Conservation (phyloP, 2,329 filamentous ascomycete genomes). For the Biscogniauxia marginata region DNA sequence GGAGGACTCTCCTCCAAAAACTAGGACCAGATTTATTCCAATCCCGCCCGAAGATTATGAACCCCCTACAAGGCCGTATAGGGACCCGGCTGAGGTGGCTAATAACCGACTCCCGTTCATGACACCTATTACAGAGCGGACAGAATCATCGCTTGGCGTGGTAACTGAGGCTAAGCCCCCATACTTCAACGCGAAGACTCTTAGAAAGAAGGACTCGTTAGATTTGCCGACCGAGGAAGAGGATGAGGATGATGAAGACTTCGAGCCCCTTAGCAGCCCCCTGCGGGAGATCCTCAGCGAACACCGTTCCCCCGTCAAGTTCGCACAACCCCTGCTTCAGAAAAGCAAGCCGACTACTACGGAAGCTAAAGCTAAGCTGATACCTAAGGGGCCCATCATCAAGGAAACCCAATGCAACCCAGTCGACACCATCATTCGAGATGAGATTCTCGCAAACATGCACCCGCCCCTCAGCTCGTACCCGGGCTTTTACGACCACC, state of each 20-base stretch:
- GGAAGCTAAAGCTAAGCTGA: constrained; percentile 37
- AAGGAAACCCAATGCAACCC: constrained; percentile 86
- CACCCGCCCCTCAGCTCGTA: constrained; percentile 74
- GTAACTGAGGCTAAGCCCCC: constrained; percentile 58
- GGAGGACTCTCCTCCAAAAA: constrained; percentile 48
- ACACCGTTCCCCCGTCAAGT: constrained; percentile 44
- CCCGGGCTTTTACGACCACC: constrained; percentile 75
- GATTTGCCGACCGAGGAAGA: constrained; percentile 31
- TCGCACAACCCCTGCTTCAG: constrained; percentile 49
- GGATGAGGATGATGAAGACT: constrained; percentile 33
- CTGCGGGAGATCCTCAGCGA: constrained; percentile 64
- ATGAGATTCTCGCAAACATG: constrained; percentile 71
- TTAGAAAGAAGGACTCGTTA: constrained; percentile 55
- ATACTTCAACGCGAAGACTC: constrained; percentile 70
- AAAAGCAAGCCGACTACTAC: constrained; percentile 40
- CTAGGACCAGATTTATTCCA: constrained; percentile 69
- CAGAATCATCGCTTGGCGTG: constrained; percentile 78
- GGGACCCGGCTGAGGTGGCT: constrained; percentile 74
- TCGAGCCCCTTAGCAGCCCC: constrained; percentile 63
- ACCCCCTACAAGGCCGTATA: constrained; percentile 74
- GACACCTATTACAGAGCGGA: constrained; percentile 97
- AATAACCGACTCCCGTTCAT: constrained; percentile 96
- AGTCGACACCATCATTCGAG: constrained; percentile 71
- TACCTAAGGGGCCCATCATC: constrained; percentile 70
- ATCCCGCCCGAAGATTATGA: constrained; percentile 85